Base-by-base conservation (phyloP, 1,284 basidiomycete genomes). In the Cutaneotrichosporon dermatis region DNA sequence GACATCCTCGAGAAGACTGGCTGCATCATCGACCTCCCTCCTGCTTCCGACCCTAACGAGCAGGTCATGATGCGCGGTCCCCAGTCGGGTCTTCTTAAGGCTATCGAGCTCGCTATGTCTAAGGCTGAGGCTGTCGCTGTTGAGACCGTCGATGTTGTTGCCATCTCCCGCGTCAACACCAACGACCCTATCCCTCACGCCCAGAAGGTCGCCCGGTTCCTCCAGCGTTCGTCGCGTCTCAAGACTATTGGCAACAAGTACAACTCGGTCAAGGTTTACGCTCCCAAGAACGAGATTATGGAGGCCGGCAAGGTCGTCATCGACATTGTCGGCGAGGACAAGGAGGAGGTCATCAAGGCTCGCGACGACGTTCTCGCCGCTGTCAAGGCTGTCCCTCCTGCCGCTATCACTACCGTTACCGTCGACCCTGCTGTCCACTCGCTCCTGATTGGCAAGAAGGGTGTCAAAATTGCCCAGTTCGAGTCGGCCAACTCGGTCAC, bases 401-500 rank as follows among this genome's bases (percentile, higher is more conserved):
- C 85, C 39, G 88, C 86, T 11, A 85, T 85, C 71, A 86, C 88
- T 36, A 68, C 71, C 12, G 80, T 93, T 60, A 78, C 84, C 57
- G 82, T 96, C 59, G 92, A 96, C 75, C 90, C 88, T 83, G 83
- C 93, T 49, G 79, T 92, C 52, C 92, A 96, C 74, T 84, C 84
- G 44, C 82, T 92, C 67, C 83, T 97, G 61, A 86, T 83, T 67
- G 90, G 88, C 66, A 94, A 92, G 80, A 86, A 92, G 71, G 85
- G 85, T 12, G 86, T 88, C 79, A 90, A 85, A 88, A 90, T 75
- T 60, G 88, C 88, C 75, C 84, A 85, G 62, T 86, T 93, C 78
- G 84, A 93, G 66, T 87, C 90, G 33, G 78, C 77, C 15, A 84
- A 92, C 77, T 87, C 88, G 67, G 86, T 96, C 60, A 81, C 84